phyloP scores from a whole-genome alignment of 345 rosid species.

The Durio zibethinus region DNA sequence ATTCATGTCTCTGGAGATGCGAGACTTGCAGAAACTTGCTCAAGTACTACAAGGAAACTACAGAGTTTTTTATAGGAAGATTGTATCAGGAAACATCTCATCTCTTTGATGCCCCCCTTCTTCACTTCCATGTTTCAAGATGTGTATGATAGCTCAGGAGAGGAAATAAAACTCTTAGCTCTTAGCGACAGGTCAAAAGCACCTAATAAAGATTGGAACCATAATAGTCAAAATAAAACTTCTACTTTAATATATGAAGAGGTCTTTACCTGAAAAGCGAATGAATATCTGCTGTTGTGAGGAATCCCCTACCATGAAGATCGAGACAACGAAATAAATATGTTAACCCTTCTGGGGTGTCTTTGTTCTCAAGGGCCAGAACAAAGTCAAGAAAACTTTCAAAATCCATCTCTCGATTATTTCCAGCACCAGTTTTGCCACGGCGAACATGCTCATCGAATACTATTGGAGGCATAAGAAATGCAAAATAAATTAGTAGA shows the following conservation, averaged over 20 bases:
- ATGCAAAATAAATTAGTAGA: conserved; percentile 15
- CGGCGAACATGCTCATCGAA: conserved; percentile 96
- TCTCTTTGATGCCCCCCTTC: conserved; percentile 83
- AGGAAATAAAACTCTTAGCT: neutral
- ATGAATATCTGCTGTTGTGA: conserved; percentile 96
- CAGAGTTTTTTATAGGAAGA: conserved; percentile 85
- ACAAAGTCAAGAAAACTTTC: conserved; percentile 93
- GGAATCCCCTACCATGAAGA: conserved; percentile 85
- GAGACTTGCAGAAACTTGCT: conserved; percentile 73
- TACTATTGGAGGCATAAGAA: conserved; percentile 39
- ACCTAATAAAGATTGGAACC: neutral
- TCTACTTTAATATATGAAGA: neutral
- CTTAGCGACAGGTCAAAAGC: conserved; percentile 1
- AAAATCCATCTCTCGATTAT: conserved; percentile 92
- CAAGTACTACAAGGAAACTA: conserved; percentile 64
- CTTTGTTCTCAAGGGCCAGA: conserved; percentile 94
- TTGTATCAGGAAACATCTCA: conserved; percentile 88
- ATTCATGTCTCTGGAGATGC: conserved; percentile 48
- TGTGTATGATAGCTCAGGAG: neutral
- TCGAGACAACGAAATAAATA: conserved; percentile 92
- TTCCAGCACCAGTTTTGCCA: conserved; percentile 61
- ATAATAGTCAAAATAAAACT: neutral
- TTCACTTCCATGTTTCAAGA: conserved; percentile 59
- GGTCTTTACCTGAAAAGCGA: conserved; percentile 85
- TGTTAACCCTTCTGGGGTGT: conserved; percentile 93